phyloP scores from a whole-genome alignment of 2,329 filamentous ascomycete species.

The Gnomoniopsis sp. region DNA sequence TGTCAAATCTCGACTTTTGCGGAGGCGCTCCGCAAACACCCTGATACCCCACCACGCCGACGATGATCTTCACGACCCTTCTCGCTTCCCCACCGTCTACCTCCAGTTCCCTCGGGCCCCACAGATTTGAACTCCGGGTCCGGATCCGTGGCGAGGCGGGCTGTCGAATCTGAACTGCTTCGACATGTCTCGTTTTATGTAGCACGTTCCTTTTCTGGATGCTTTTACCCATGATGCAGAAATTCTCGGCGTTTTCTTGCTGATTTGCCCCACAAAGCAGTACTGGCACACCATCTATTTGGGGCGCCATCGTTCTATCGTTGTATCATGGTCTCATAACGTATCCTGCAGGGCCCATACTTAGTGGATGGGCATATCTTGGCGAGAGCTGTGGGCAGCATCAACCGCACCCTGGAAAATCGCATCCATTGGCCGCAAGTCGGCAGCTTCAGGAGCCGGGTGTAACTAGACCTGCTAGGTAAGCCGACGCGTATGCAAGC shows the following conservation, averaged over 20 bases:
- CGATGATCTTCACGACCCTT: neutral
- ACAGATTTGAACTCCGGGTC: too few relatives aligned
- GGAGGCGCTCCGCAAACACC: neutral
- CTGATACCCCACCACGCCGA: neutral
- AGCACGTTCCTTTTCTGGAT: too few relatives aligned
- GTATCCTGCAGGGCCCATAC: constrained; percentile 3
- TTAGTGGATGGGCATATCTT: neutral
- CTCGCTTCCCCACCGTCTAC: too few relatives aligned
- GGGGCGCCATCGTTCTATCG: too few relatives aligned
- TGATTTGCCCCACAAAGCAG: too few relatives aligned
- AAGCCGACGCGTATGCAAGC: constrained; percentile 13
- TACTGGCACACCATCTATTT: too few relatives aligned
- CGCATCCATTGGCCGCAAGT: constrained; percentile 4
- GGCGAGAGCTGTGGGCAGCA: neutral
- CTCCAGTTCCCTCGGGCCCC: neutral
- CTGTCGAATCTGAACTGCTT: too few relatives aligned
- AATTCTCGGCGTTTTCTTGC: too few relatives aligned
- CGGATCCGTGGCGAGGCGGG: too few relatives aligned
- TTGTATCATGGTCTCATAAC: too few relatives aligned
- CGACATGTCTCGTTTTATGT: too few relatives aligned
- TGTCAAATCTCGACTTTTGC: neutral
- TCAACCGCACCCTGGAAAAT: neutral
- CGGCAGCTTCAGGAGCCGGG: neutral
- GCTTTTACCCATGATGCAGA: too few relatives aligned
- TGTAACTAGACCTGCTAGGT: neutral